Percentiles rank a stretch among this genome's conserved stretches.
phyloP scores from a whole-genome alignment of 2,329 filamentous ascomycete species.

The Cladorrhinum sp. region DNA sequence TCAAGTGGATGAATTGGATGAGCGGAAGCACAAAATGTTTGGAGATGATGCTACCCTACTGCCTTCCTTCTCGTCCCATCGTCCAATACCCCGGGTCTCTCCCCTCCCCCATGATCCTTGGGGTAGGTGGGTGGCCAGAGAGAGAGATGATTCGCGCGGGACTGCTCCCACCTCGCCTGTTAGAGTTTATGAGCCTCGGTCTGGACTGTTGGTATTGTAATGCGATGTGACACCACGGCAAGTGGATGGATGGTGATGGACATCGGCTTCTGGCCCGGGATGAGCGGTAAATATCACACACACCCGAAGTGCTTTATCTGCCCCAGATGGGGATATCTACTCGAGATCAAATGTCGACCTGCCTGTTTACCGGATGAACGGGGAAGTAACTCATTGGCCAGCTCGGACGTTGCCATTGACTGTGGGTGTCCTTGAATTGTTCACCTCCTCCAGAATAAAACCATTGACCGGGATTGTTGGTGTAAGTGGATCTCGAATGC shows the following conservation, averaged over 20 bases:
- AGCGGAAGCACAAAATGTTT: not conserved
- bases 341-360: not conserved
- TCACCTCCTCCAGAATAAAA: no score
- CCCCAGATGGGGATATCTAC: conserved; percentile 2
- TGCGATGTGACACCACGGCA: not conserved
- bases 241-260: not conserved
- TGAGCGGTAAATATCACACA: conserved; percentile 21
- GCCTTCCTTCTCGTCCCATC: not conserved
- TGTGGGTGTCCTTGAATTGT: no score
- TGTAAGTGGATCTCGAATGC: no score
- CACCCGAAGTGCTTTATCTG: conserved; percentile 2
- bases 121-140: no score
- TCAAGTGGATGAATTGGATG: not conserved
- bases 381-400: conserved; percentile 11
- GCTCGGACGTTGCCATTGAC: conserved; percentile 10
- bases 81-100: not conserved
- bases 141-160: not conserved
- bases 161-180: not conserved
- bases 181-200: not conserved
- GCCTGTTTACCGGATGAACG: conserved; percentile 24
- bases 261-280: conserved; percentile 5
- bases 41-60: not conserved
- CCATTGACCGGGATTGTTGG: no score
- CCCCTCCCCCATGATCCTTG: no score
- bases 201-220: not conserved